Percentiles rank a stretch among this genome's conserved stretches.
phyloP scores from a whole-genome alignment of 108 stramenopile genomes.

The Licmophora abbreviata region DNA sequence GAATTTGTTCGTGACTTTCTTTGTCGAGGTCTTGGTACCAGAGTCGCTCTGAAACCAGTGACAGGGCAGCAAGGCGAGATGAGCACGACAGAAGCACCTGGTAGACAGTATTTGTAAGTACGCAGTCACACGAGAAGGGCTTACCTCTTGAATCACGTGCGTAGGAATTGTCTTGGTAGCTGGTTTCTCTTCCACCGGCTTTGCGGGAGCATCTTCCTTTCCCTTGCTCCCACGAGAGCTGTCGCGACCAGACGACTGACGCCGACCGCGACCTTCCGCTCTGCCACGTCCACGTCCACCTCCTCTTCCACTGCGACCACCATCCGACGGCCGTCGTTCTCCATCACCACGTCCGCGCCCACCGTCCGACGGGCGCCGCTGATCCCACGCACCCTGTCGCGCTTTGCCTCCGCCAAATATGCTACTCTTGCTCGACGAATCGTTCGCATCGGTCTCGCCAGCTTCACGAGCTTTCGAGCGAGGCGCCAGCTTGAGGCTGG shows the following conservation, averaged over 20 bases:
- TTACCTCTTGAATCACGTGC: no score
- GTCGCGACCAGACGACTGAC: neutral
- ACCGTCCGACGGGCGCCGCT: neutral
- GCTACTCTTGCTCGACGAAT: slow-evolving; percentile 8
- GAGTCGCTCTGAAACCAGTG: slow-evolving; percentile 3
- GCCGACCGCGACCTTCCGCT: slow-evolving; percentile 5
- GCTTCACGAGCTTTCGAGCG: slow-evolving; percentile 39
- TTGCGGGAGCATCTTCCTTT: slow-evolving; percentile 11
- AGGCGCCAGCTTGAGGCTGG: slow-evolving; percentile 54
- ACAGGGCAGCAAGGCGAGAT: no score
- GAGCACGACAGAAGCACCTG: no score
- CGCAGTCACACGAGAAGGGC: no score
- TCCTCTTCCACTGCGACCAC: slow-evolving; percentile 12
- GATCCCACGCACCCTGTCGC: slow-evolving; percentile 12
- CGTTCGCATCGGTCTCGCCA: slow-evolving; percentile 1
- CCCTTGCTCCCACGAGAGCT: neutral
- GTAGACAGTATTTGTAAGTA: no score
- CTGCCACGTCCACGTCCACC: slow-evolving; percentile 18
- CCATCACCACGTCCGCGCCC: slow-evolving; percentile 6
- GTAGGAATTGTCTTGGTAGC: no score
- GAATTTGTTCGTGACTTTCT: slow-evolving; percentile 33
- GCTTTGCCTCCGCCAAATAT: slow-evolving; percentile 79
- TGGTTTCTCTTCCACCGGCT: no score
- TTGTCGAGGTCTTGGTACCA: slow-evolving; percentile 8
- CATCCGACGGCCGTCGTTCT: slow-evolving; percentile 7